Conservation (phyloP, 345 rosid genomes). For the Angophora floribunda region DNA sequence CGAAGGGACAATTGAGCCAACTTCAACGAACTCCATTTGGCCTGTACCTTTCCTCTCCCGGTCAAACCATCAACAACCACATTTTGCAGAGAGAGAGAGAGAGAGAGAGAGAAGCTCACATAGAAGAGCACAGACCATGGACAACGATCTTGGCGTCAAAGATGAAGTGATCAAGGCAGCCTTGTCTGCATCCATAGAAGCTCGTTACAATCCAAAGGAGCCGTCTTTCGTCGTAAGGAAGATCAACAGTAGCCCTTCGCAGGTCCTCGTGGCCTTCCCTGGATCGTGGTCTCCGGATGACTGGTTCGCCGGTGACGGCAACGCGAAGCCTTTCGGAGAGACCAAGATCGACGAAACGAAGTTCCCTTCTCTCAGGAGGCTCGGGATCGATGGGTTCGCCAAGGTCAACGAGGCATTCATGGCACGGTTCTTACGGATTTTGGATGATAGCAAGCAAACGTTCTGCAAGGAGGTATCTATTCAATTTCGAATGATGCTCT, state of each 20-base stretch:
- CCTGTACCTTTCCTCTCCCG: background rate
- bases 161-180: constrained; percentile 27
- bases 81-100: background rate
- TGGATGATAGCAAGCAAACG: background rate
- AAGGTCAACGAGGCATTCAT: constrained; percentile 51
- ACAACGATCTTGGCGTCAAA: background rate
- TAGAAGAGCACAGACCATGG: background rate
- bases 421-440: constrained; percentile 9
- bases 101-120: background rate
- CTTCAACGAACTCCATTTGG: background rate
- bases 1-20: background rate
- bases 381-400: constrained; percentile 1
- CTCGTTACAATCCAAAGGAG: constrained; percentile 12
- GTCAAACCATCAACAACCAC: background rate
- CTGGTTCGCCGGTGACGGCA: constrained; percentile 8
- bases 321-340: constrained; percentile 34
- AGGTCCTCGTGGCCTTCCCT: constrained; percentile 30
- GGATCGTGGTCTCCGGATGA: constrained; percentile 27
- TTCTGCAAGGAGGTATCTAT: constrained; percentile 24
- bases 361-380: constrained; percentile 42
- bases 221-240: constrained; percentile 1
- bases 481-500: background rate
- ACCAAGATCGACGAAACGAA: constrained; percentile 11
- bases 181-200: constrained; percentile 21
- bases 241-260: background rate